A percentile compares a stretch with the other conserved stretches of the same genome.
phyloP scores from a whole-genome alignment of 176 grass and related monocot species.

The Zea luxurians region DNA sequence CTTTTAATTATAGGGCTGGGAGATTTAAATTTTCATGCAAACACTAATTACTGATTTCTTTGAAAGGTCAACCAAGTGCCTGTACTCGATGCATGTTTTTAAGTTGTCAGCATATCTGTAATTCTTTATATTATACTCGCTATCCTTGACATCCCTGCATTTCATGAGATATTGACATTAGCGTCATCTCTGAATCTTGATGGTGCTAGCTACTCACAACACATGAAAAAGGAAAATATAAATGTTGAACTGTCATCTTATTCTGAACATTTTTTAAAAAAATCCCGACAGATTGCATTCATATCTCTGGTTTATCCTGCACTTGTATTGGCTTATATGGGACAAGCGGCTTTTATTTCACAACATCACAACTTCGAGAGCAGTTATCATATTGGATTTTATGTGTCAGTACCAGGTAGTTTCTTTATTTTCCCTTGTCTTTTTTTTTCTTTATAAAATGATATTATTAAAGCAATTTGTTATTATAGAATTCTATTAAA shows the following conservation, averaged over 20 bases:
- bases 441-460: not conserved
- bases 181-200: constrained; percentile 9
- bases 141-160: constrained; percentile 5
- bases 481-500: not conserved
- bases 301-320: constrained; percentile 86
- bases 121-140: constrained; percentile 4
- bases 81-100: not conserved
- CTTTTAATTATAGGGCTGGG: not conserved
- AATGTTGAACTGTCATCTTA: not conserved
- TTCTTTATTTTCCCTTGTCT: constrained; percentile 11
- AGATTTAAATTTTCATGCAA: not conserved
- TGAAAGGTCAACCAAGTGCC: not conserved
- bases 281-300: constrained; percentile 70
- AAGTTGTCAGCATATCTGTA: not conserved
- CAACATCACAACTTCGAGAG: constrained; percentile 84
- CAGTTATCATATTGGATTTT: constrained; percentile 91
- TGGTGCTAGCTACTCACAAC: not conserved
- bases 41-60: constrained; percentile 16
- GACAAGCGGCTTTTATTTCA: constrained; percentile 96
- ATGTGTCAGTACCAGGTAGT: constrained; percentile 97
- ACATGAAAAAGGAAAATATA: not conserved
- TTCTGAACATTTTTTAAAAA: constrained; percentile 17
- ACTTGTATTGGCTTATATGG: constrained; percentile 92
- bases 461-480: constrained; percentile 1
- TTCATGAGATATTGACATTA: not conserved